Percentiles rank a stretch among this genome's conserved stretches.
Conservation (phyloP, 176 grass and related monocot genomes). For the Puccinellia tenuiflora region DNA sequence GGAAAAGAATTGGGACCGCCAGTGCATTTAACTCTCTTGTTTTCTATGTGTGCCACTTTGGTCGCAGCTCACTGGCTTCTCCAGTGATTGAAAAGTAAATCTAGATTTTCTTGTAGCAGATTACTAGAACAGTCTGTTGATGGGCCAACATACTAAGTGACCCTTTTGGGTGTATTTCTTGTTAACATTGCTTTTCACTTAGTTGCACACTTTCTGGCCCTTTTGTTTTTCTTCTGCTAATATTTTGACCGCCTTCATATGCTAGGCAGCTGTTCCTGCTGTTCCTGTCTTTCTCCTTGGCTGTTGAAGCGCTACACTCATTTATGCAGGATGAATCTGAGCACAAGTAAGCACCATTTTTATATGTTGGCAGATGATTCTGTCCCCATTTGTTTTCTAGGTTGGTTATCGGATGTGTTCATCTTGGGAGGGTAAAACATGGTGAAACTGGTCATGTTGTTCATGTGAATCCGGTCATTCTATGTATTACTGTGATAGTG, state of each 20-base stretch:
- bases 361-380: not conserved
- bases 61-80: too few relatives aligned
- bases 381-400: not conserved
- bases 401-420: not conserved
- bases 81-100: too few relatives aligned
- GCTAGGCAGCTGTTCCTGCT: conserved; percentile 90
- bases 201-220: not conserved
- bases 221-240: not conserved
- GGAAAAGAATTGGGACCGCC: too few relatives aligned
- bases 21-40: too few relatives aligned
- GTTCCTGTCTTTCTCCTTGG: conserved; percentile 88
- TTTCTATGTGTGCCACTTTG: too few relatives aligned
- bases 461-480: not conserved
- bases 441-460: not conserved
- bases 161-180: too few relatives aligned
- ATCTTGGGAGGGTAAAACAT: not conserved
- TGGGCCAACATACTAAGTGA: not conserved
- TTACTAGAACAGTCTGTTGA: not conserved
- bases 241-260: conserved; percentile 18
- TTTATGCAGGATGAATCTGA: conserved; percentile 98
- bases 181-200: not conserved
- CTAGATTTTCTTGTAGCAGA: too few relatives aligned
- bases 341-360: conserved; percentile 64
- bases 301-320: conserved; percentile 82
- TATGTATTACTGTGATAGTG: not conserved